A percentile compares a stretch with the other conserved stretches of the same genome.
These are phyloP conservation scores for Cordyceps cicadae DNA, from an alignment of 2,329 filamentous ascomycete species.

Conservation along the genomic window DNA sequence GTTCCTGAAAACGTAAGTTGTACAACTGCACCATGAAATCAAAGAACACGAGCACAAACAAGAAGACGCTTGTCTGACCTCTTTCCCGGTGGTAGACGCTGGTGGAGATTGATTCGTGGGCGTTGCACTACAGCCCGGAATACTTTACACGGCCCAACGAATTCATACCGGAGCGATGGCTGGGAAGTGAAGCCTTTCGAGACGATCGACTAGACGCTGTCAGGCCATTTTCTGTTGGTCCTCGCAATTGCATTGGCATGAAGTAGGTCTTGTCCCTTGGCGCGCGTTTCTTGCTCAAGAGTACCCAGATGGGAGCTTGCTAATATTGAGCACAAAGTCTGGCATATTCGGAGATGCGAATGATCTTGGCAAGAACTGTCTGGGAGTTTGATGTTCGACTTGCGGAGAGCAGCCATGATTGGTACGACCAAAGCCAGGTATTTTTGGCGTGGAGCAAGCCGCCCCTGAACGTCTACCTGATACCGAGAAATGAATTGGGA, in stretches of 20 bases:
- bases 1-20: not conserved
- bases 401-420: not conserved
- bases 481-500: not conserved
- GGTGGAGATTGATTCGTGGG: conserved; percentile 29
- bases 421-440: not conserved
- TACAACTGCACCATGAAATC: not conserved
- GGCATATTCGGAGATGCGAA: conserved; percentile 4
- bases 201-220: conserved; percentile 19
- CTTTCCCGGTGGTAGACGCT: conserved; percentile 22
- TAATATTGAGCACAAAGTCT: not conserved
- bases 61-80: conserved; percentile 1
- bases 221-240: conserved; percentile 23
- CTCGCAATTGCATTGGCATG: conserved; percentile 23
- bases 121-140: conserved; percentile 23
- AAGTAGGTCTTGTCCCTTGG: not conserved
- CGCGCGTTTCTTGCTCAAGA: too few relatives aligned
- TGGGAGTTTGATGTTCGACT: conserved; percentile 1
- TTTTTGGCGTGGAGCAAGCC: not conserved
- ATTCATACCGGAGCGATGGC: conserved; percentile 32
- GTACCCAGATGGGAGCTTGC: not conserved
- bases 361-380: not conserved
- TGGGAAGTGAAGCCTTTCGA: conserved; percentile 17
- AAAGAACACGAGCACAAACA: not conserved
- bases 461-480: not conserved
- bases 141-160: conserved; percentile 25